Conservation (phyloP, 2,329 filamentous ascomycete genomes). For the Colletotrichum euphorbiae region DNA sequence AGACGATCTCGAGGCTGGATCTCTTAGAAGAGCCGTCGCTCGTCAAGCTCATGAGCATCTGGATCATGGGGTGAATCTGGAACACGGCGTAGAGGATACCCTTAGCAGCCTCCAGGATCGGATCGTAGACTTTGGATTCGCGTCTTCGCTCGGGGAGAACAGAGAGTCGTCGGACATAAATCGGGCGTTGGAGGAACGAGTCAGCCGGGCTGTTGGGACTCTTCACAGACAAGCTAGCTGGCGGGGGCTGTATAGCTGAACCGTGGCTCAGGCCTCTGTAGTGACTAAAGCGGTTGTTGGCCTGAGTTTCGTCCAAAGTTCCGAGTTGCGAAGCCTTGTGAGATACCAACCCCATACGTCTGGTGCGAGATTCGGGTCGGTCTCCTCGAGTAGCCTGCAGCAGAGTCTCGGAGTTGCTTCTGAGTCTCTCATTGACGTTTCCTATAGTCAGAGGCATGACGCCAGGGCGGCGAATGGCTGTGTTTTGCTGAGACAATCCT, state of each 20-base stretch:
- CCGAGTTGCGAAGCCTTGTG: conserved; percentile 70
- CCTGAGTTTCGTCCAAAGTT: conserved; percentile 71
- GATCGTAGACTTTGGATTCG: conserved; percentile 70
- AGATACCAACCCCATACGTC: conserved; percentile 73
- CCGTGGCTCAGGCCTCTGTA: conserved; percentile 75
- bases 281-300: conserved; percentile 74
- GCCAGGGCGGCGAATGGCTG: conserved; percentile 73
- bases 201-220: conserved; percentile 73
- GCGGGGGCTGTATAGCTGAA: conserved; percentile 72
- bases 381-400: conserved; percentile 62
- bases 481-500: conserved; percentile 76
- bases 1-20: conserved; percentile 74
- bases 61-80: conserved; percentile 75
- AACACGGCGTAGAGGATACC: conserved; percentile 75
- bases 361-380: conserved; percentile 65
- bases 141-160: conserved; percentile 72
- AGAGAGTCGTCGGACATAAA: conserved; percentile 73
- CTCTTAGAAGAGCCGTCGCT: conserved; percentile 70
- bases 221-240: conserved; percentile 53
- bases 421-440: conserved; percentile 74
- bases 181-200: conserved; percentile 66
- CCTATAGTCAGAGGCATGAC: conserved; percentile 78
- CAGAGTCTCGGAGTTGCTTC: conserved; percentile 74
- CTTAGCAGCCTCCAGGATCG: conserved; percentile 73
- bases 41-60: conserved; percentile 72